phyloP scores from a whole-genome alignment of 139 green algal species.

The Chlorella vulgaris region DNA sequence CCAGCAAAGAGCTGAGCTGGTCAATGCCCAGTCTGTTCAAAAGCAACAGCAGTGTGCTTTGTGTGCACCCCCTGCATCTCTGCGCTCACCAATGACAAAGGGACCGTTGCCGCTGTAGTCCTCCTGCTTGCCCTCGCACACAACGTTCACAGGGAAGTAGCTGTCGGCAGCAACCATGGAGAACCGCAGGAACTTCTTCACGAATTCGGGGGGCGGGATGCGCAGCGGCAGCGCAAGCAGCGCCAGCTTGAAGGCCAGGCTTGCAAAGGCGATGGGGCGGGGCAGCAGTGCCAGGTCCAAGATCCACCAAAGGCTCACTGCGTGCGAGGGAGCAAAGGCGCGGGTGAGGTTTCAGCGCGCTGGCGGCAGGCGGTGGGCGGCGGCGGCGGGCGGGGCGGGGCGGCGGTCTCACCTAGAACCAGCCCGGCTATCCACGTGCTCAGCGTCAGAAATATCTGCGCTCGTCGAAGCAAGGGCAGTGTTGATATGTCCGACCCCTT shows the following conservation, averaged over 20 bases:
- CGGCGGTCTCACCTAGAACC: not conserved
- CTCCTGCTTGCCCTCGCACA: slow-evolving; percentile 9
- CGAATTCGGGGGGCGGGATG: not conserved
- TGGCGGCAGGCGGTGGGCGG: too few relatives aligned
- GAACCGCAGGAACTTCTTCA: slow-evolving; percentile 20
- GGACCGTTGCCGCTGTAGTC: not conserved
- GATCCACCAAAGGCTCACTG: slow-evolving; percentile 18
- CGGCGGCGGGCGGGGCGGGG: too few relatives aligned
- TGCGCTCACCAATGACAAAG: slow-evolving; percentile 23
- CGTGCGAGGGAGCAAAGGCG: not conserved
- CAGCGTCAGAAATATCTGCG: not conserved
- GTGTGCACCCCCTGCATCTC: not conserved
- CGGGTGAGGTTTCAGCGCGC: too few relatives aligned
- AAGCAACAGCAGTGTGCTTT: too few relatives aligned
- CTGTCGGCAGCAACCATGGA: not conserved
- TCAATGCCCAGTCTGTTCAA: too few relatives aligned
- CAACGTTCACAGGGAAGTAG: slow-evolving; percentile 29
- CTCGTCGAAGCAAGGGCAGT: not conserved
- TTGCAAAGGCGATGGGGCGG: not conserved
- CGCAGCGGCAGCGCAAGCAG: slow-evolving; percentile 11
- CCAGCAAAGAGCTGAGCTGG: not conserved
- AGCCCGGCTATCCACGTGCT: slow-evolving; percentile 16
- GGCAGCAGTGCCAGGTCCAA: slow-evolving; percentile 8
- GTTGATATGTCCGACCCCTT: too few relatives aligned
- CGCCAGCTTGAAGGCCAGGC: not conserved